phyloP scores from a whole-genome alignment of 768 basidiomycete species.

The Lentinula edodes region DNA sequence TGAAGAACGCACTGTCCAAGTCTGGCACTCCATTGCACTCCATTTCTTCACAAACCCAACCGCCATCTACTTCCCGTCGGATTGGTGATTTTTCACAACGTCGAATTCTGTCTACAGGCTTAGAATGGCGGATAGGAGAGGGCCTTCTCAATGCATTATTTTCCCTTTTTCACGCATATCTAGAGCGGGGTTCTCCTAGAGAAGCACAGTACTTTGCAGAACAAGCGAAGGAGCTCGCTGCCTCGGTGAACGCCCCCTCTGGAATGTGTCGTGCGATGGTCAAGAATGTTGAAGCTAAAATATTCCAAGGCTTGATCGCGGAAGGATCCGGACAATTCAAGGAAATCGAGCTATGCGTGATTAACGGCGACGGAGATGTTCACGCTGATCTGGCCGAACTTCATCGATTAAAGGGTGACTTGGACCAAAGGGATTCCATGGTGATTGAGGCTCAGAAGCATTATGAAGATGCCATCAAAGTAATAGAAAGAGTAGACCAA shows the following conservation, averaged over 20 bases:
- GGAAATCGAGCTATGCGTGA: conserved; percentile 29
- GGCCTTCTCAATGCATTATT: conserved; percentile 65
- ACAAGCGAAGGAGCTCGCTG: conserved; percentile 71
- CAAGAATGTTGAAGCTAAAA: conserved; percentile 62
- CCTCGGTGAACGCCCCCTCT: conserved; percentile 59
- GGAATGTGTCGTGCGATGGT: conserved; percentile 62
- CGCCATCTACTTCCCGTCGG: conserved; percentile 14
- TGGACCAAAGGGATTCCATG: conserved; percentile 35
- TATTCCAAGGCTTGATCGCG: conserved; percentile 55
- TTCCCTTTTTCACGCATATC: conserved; percentile 58
- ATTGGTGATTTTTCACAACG: conserved; percentile 22
- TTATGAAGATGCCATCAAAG: conserved; percentile 50
- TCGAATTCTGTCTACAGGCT: conserved; percentile 39
- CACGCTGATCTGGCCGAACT: conserved; percentile 58
- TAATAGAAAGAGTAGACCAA: conserved; percentile 59
- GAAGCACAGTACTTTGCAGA: conserved; percentile 83
- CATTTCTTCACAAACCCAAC: conserved; percentile 24
- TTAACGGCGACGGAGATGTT: conserved; percentile 37
- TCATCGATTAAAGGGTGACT: conserved; percentile 50
- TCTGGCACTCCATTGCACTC: background rate
- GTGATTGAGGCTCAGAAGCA: conserved; percentile 38
- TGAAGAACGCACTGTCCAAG: conserved; percentile 27
- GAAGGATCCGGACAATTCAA: conserved; percentile 52
- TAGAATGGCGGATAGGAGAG: conserved; percentile 76
- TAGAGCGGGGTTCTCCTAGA: conserved; percentile 70